A percentile compares a stretch with the other conserved stretches of the same genome.
Evolutionary conservation across 495 filamentous ascomycete species (phyloP).

Genomic region (Penicillium herquei): DNA sequence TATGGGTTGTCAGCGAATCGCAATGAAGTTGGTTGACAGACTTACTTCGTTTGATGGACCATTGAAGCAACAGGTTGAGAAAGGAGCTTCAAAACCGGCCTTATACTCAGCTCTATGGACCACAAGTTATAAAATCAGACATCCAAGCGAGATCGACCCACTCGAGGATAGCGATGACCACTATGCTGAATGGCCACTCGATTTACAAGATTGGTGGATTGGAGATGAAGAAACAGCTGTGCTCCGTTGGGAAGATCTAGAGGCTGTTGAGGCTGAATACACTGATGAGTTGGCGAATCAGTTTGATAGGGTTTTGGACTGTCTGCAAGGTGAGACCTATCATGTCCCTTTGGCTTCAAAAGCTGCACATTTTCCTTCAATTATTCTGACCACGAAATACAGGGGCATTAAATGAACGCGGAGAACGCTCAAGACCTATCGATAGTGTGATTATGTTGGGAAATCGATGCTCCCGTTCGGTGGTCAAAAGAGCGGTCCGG

Average conservation of each 20-base stretch:
- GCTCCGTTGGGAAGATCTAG: background rate
- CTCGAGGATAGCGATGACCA: background rate
- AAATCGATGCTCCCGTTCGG: background rate
- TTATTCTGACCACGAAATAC: background rate
- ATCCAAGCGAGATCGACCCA: background rate
- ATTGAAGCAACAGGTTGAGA: background rate
- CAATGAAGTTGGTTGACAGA: background rate
- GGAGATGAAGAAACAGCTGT: background rate
- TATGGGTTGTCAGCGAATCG: background rate
- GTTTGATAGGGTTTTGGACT: background rate
- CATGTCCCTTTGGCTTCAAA: background rate
- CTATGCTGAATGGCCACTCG: background rate
- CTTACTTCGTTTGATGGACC: background rate
- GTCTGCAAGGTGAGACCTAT: background rate
- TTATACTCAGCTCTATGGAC: background rate
- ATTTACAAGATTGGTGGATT: background rate
- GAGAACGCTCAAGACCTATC: background rate
- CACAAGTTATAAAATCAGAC: background rate
- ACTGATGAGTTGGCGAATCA: background rate
- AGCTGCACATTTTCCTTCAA: background rate
- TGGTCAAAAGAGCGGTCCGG: background rate
- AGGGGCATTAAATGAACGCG: background rate
- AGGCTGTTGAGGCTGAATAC: background rate
- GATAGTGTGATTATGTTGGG: background rate
- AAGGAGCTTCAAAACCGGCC: background rate